Evolutionary conservation across 108 stramenopile genomes (phyloP).

Genomic region (Skeletonema menzelii): DNA sequence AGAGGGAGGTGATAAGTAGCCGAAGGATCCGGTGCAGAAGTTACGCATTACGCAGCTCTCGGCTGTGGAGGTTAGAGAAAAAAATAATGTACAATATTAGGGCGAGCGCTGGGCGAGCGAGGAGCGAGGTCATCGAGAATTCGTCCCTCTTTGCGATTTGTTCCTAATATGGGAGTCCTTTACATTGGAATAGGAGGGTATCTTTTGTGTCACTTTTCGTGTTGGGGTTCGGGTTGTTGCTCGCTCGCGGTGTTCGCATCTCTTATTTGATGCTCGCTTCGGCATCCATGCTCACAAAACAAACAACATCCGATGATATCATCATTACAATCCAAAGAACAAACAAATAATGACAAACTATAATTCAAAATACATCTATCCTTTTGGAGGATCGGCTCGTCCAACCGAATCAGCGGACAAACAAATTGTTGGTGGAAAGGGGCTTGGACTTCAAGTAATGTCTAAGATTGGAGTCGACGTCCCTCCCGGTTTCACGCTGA

Average conservation of each 20-base stretch:
- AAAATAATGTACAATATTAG: too few species aligned
- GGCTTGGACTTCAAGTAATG: conserved; percentile 47
- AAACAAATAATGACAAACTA: conserved; percentile 7
- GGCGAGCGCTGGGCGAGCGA: too few species aligned
- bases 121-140: too few species aligned
- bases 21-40: too few species aligned
- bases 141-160: too few species aligned
- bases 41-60: too few species aligned
- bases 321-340: conserved; percentile 1
- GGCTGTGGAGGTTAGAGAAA: too few species aligned
- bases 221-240: background rate
- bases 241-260: background rate
- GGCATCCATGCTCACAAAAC: background rate
- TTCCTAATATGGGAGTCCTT: background rate
- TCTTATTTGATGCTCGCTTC: too few species aligned
- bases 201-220: background rate
- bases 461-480: conserved; percentile 52
- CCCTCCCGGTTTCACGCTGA: conserved; percentile 45
- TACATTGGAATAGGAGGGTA: background rate
- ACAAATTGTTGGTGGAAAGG: conserved; percentile 50
- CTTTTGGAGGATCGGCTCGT: conserved; percentile 51
- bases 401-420: conserved; percentile 30
- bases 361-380: conserved; percentile 40
- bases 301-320: background rate
- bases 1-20: too few species aligned